Conservation (phyloP, 106 monocot species). For the Xerophyta viscosa region DNA sequence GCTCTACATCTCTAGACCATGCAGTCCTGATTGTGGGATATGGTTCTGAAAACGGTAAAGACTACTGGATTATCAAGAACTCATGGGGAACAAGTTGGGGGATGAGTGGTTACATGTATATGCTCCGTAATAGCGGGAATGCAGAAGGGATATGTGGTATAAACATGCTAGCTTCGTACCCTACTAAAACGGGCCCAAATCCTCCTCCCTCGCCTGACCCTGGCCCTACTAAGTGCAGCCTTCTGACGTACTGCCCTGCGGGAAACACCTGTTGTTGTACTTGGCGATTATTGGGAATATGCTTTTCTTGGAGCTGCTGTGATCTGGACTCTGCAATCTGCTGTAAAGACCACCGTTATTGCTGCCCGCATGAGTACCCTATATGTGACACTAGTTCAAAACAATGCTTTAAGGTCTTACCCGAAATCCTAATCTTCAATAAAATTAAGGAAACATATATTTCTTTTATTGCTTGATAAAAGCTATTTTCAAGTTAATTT, state of each 20-base stretch:
- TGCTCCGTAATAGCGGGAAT: slow-evolving; percentile 63
- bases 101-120: slow-evolving; percentile 79
- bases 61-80: slow-evolving; percentile 97
- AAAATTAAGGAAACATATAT: too few relatives aligned
- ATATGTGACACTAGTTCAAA: slow-evolving; percentile 45
- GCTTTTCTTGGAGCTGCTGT: slow-evolving; percentile 92
- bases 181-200: slow-evolving; percentile 77
- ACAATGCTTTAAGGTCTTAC: slow-evolving; percentile 67
- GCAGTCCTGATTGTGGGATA: slow-evolving; percentile 96
- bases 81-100: slow-evolving; percentile 98
- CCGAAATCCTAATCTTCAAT: too few relatives aligned
- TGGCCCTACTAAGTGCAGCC: slow-evolving; percentile 71
- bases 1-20: slow-evolving; percentile 88
- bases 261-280: slow-evolving; percentile 86
- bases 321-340: slow-evolving; percentile 81
- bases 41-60: slow-evolving; percentile 71
- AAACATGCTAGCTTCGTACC: slow-evolving; percentile 84
- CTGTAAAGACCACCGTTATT: slow-evolving; percentile 67
- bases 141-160: slow-evolving; percentile 79
- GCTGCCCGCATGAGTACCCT: slow-evolving; percentile 84
- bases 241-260: slow-evolving; percentile 55
- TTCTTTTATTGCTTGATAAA: too few relatives aligned
- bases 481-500: too few relatives aligned
- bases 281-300: slow-evolving; percentile 57
- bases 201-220: slow-evolving; percentile 80